Percentiles rank a stretch among this genome's conserved stretches.
Conservation (phyloP, 352 stramenopile genomes). For the Phytophthora hibernalis region DNA sequence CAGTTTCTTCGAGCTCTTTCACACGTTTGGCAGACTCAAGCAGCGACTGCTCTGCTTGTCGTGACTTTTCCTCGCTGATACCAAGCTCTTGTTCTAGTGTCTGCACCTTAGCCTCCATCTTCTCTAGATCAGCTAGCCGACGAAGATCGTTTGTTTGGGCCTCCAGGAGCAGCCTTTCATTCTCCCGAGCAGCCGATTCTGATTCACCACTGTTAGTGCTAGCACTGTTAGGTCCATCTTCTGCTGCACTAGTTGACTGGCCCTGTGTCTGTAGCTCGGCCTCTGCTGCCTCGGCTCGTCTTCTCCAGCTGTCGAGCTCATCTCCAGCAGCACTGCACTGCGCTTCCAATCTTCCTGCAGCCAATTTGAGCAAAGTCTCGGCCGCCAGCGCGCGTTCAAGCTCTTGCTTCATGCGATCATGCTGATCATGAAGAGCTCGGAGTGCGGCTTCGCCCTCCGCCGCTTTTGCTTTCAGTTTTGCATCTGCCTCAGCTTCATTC, state of each 20-base stretch:
- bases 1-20: constrained; percentile 65
- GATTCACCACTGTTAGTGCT: constrained; percentile 25
- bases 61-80: constrained; percentile 36
- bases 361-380: constrained; percentile 43
- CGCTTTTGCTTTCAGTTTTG: constrained; percentile 49
- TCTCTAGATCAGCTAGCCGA: constrained; percentile 71
- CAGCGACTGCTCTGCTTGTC: constrained; percentile 50
- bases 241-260: background rate
- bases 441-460: constrained; percentile 40
- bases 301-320: constrained; percentile 50
- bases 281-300: constrained; percentile 41
- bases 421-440: constrained; percentile 46
- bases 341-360: constrained; percentile 38
- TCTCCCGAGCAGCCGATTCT: constrained; percentile 38
- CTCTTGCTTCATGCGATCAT: constrained; percentile 46
- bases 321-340: constrained; percentile 47
- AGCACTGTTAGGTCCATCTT: constrained; percentile 17
- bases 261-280: constrained; percentile 25
- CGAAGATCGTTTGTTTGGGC: constrained; percentile 80
- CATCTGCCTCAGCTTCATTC: constrained; percentile 56
- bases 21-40: constrained; percentile 45
- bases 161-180: constrained; percentile 66
- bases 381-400: constrained; percentile 46
- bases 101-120: constrained; percentile 70
- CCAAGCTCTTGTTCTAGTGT: constrained; percentile 50